Conservation (phyloP, 2,329 filamentous ascomycete species). For the Colletotrichum cereale region DNA sequence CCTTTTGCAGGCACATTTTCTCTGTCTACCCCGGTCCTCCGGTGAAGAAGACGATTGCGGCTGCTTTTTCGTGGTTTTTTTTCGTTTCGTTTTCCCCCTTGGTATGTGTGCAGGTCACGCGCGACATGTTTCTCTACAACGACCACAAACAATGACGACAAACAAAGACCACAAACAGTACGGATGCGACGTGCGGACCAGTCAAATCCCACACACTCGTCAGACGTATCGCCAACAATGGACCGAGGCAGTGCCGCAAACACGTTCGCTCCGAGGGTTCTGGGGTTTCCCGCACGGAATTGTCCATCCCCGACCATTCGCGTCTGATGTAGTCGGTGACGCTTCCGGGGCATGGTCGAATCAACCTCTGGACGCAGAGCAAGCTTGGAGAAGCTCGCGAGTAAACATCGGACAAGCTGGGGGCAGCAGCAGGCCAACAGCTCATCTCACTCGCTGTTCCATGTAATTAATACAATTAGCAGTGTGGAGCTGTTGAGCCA, state of each 20-base stretch:
- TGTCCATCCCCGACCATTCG: background rate
- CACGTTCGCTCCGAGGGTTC: background rate
- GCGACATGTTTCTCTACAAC: constrained; percentile 10
- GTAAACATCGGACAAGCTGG: background rate
- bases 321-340: background rate
- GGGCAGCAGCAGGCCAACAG: background rate
- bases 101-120: background rate
- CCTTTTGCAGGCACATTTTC: background rate
- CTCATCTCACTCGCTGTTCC: constrained; percentile 14
- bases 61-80: constrained; percentile 9
- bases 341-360: background rate
- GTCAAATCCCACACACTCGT: constrained; percentile 1
- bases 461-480: constrained; percentile 37
- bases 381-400: background rate
- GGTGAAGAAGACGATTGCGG: constrained; percentile 1
- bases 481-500: constrained; percentile 30
- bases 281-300: background rate
- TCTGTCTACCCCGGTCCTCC: background rate
- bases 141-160: background rate
- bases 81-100: too few relatives aligned
- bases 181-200: background rate
- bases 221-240: constrained; percentile 7
- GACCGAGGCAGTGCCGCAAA: constrained; percentile 24
- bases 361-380: background rate
- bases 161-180: background rate